Evolutionary conservation across 495 filamentous ascomycete genomes (phyloP), one percentile per base, ranked within the genome.

Genomic region (Hyaloscypha finlandica): DNA sequence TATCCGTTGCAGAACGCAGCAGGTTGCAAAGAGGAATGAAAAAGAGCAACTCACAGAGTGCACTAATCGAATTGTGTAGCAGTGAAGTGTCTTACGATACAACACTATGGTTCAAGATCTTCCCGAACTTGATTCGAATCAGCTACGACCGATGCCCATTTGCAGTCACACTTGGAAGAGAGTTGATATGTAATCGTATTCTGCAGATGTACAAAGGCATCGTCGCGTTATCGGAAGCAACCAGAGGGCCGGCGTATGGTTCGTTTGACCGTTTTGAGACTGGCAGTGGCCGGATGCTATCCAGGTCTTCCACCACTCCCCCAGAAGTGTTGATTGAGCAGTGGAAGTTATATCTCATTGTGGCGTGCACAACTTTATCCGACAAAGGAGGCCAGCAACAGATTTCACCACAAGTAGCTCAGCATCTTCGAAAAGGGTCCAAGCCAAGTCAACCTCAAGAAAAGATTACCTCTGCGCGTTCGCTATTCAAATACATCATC

Each of bases 291-390:
- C 77, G 81, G 16, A 75, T 83, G 25, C 74, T 81, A n/a, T 80
- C 77, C 32, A 80, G 84, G 59, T 87, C 73, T 53, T 90, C 89
- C 35, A 90, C 89, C 4, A 89, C 92, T 31, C 88, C 93, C 9
- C 90, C 93, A 3, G 93, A 96, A 60, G 88, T 96, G 48, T 80
- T 99, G 63, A 86, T 98, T 65, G 95, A 98, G 74, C 95, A 99
- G 76, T 99, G 94, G 94, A 98, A 97, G 77, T 80, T 98, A n/a
- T 97, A 97, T 74, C 83, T 99, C 52, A 91, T 96, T 54, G 96
- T 98, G 78, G 96, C 96, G 6, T 99, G 96, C 75, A 96, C 93
- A 9, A 99, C 96, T 0, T 82, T 99, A 32, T 94, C 90, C 33
- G 94, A 93, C 65, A 87, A 92, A 20, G 94, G 93, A 20, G 87